These are phyloP conservation scores for Cenchrus fungigraminus DNA, from an alignment of 176 grass and related monocot genomes.

Conservation along the genomic window DNA sequence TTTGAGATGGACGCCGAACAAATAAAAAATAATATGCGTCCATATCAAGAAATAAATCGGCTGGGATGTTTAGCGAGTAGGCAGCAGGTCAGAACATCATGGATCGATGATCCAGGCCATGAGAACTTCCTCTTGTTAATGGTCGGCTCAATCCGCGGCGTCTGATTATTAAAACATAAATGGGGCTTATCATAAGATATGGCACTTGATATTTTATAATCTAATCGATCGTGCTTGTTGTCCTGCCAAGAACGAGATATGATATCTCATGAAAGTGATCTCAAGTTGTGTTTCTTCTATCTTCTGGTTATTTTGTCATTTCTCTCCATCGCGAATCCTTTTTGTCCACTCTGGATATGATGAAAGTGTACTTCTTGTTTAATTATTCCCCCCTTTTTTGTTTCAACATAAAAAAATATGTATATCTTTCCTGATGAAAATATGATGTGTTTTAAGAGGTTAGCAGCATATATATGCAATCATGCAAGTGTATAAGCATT, in stretches of 20 bases:
- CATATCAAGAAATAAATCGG: slow-evolving; percentile 34
- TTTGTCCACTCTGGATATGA: slow-evolving; percentile 8
- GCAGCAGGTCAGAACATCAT: slow-evolving; percentile 32
- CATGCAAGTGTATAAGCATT: background rate
- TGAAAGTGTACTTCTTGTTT: background rate
- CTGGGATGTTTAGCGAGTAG: slow-evolving; percentile 5
- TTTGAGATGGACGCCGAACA: slow-evolving; percentile 12
- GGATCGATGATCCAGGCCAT: background rate
- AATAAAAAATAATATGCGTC: slow-evolving; percentile 7
- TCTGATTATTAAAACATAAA: background rate
- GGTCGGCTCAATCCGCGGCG: background rate
- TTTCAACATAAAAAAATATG: background rate
- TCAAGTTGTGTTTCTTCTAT: slow-evolving; percentile 15
- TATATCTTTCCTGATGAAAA: background rate
- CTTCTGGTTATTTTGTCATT: background rate
- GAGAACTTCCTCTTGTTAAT: background rate
- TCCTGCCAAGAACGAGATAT: slow-evolving; percentile 29
- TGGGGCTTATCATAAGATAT: background rate
- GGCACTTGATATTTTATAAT: slow-evolving; percentile 11
- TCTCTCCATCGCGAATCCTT: background rate
- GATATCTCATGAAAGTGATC: slow-evolving; percentile 50
- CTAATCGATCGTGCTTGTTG: background rate
- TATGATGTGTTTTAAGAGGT: background rate
- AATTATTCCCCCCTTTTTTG: background rate
- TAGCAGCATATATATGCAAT: background rate